A percentile compares a stretch with the other conserved stretches of the same genome.
Conservation (phyloP, 768 basidiomycete species). For the Exidia glandulosa region DNA sequence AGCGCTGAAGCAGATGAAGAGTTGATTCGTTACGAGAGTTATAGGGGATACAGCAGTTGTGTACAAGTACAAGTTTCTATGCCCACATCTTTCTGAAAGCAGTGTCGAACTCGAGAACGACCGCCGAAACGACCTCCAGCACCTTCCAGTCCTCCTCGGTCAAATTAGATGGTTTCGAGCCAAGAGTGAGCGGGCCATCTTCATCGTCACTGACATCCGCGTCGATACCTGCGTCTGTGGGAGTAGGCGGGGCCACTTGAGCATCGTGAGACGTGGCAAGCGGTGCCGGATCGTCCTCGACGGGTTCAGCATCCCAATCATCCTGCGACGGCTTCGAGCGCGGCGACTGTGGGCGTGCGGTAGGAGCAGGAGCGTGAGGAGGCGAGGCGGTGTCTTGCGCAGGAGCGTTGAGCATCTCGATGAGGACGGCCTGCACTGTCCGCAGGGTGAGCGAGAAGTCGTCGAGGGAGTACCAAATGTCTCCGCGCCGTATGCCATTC, state of each 20-base stretch:
- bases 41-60: no score
- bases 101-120: slow-evolving; percentile 38
- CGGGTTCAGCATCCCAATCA: slow-evolving; percentile 10
- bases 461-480: slow-evolving; percentile 54
- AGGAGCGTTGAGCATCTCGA: neutral
- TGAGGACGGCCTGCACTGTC: slow-evolving; percentile 38
- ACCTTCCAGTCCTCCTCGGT: slow-evolving; percentile 43
- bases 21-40: no score
- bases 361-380: no score
- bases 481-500: slow-evolving; percentile 49
- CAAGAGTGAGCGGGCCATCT: slow-evolving; percentile 18
- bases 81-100: slow-evolving; percentile 62
- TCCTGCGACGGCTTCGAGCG: slow-evolving; percentile 18
- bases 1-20: no score
- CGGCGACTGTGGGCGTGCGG: no score
- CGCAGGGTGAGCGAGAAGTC: slow-evolving; percentile 44
- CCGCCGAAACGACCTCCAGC: slow-evolving; percentile 35
- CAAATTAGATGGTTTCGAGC: slow-evolving; percentile 11
- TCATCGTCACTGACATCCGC: slow-evolving; percentile 14
- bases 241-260: slow-evolving; percentile 12
- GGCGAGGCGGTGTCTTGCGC: neutral
- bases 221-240: slow-evolving; percentile 11
- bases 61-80: no score
- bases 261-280: slow-evolving; percentile 22
- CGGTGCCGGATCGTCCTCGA: slow-evolving; percentile 22